Conservation (phyloP, 345 rosid genomes). For the Salix koriyanagi region DNA sequence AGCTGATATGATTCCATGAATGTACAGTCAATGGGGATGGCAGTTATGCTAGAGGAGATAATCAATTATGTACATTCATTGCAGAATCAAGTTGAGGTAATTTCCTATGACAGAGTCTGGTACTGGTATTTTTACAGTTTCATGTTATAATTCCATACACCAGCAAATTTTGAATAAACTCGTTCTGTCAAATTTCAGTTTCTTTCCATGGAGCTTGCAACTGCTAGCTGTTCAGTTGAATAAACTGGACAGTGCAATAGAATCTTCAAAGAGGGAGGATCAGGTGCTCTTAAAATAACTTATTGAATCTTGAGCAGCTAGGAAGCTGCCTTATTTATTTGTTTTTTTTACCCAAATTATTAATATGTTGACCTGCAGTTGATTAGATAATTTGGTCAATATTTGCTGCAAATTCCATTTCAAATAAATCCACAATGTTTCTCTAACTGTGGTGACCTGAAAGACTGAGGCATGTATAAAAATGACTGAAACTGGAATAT, state of each 20-base stretch:
- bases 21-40: constrained; percentile 33
- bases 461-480: not conserved
- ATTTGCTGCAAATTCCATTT: not conserved
- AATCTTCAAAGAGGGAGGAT: constrained; percentile 20
- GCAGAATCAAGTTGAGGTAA: constrained; percentile 36
- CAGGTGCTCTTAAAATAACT: constrained; percentile 21
- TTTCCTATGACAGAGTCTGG: not conserved
- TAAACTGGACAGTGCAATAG: constrained; percentile 13
- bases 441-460: not conserved
- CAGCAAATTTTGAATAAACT: not conserved
- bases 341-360: not conserved
- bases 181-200: constrained; percentile 31
- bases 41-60: constrained; percentile 34
- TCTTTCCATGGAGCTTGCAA: constrained; percentile 54
- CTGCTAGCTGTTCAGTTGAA: constrained; percentile 31
- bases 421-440: not conserved
- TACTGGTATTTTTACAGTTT: not conserved
- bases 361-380: not conserved
- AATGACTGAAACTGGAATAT: constrained; percentile 6
- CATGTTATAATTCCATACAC: not conserved
- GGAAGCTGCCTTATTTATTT: not conserved
- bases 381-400: not conserved
- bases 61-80: constrained; percentile 33
- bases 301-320: not conserved
- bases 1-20: not conserved